Percentiles rank a stretch among this genome's conserved stretches.
Evolutionary conservation across 805 yeast genomes (phyloP).

Genomic region (Teunomyces cretensis): DNA sequence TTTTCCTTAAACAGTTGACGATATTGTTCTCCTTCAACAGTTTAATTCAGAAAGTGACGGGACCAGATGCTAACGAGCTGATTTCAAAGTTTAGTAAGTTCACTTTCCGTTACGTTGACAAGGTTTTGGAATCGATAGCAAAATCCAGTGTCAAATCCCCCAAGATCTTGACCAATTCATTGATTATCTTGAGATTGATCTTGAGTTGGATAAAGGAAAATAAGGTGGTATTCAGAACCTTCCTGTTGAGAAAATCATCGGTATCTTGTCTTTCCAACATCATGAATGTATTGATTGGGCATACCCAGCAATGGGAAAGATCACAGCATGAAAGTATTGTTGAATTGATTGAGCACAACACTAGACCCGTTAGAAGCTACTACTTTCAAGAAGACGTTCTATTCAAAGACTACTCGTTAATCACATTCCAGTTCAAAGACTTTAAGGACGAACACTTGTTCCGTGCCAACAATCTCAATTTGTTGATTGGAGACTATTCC

Average conservation of each 20-base stretch:
- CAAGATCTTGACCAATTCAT: constrained; percentile 8
- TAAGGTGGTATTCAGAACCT: constrained; percentile 22
- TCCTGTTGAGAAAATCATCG: constrained; percentile 11
- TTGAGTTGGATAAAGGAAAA: constrained; percentile 59
- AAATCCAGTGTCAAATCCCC: background rate
- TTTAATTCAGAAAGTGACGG: constrained; percentile 10
- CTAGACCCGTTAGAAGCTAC: constrained; percentile 50
- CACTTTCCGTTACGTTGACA: constrained; percentile 21
- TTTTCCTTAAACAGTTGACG: constrained; percentile 23
- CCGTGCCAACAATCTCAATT: constrained; percentile 16
- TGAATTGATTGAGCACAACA: constrained; percentile 10
- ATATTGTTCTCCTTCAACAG: constrained; percentile 22
- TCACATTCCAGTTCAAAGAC: constrained; percentile 56
- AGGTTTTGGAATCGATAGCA: constrained; percentile 13
- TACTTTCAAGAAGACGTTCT: constrained; percentile 65
- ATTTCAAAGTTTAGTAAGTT: constrained; percentile 14
- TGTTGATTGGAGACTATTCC: constrained; percentile 22
- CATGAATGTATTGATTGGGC: constrained; percentile 15
- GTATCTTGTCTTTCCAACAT: constrained; percentile 12
- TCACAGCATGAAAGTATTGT: constrained; percentile 19
- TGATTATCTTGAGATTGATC: constrained; percentile 40
- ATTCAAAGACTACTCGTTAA: constrained; percentile 57
- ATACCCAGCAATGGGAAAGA: constrained; percentile 17
- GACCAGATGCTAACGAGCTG: constrained; percentile 8
- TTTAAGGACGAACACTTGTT: constrained; percentile 57